These are phyloP conservation scores for Sarocladium kiliense DNA, from an alignment of 2,329 filamentous ascomycete species.

Conservation along the genomic window DNA sequence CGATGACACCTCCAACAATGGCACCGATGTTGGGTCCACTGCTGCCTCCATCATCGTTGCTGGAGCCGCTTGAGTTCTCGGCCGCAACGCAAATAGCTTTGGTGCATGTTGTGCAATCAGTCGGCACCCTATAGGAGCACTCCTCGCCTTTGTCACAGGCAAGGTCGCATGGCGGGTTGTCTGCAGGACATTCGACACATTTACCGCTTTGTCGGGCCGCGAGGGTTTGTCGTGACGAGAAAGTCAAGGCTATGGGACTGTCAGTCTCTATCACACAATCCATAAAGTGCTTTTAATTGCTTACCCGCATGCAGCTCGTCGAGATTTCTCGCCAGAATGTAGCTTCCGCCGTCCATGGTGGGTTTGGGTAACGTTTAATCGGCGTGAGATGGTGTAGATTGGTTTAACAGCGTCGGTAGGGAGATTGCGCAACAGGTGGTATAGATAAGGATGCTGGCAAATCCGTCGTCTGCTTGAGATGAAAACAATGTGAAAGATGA, in stretches of 20 bases:
- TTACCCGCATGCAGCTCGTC: slow-evolving; percentile 25
- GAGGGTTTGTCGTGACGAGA: slow-evolving; percentile 18
- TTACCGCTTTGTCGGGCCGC: slow-evolving; percentile 30
- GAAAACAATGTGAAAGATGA: slow-evolving; percentile 11
- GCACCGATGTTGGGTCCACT: slow-evolving; percentile 68
- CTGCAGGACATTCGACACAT: slow-evolving; percentile 38
- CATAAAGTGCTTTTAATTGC: slow-evolving; percentile 10
- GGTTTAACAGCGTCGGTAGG: background rate
- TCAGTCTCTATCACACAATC: background rate
- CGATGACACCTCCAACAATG: slow-evolving; percentile 83
- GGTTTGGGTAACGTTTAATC: background rate
- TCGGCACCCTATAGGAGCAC: slow-evolving; percentile 41
- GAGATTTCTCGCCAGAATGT: slow-evolving; percentile 19
- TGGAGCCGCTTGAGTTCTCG: slow-evolving; percentile 15
- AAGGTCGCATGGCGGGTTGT: slow-evolving; percentile 26
- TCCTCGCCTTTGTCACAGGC: slow-evolving; percentile 33
- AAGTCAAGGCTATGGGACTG: slow-evolving; percentile 19
- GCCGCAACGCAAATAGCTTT: slow-evolving; percentile 39
- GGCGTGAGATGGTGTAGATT: background rate
- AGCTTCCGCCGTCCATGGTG: background rate
- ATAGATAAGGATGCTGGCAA: background rate
- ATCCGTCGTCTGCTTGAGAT: background rate
- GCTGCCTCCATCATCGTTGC: slow-evolving; percentile 16
- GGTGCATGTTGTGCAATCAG: slow-evolving; percentile 41
- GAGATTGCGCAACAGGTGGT: background rate